Base-by-base conservation (phyloP, 306 rosid genomes). In the Abrus precatorius region DNA sequence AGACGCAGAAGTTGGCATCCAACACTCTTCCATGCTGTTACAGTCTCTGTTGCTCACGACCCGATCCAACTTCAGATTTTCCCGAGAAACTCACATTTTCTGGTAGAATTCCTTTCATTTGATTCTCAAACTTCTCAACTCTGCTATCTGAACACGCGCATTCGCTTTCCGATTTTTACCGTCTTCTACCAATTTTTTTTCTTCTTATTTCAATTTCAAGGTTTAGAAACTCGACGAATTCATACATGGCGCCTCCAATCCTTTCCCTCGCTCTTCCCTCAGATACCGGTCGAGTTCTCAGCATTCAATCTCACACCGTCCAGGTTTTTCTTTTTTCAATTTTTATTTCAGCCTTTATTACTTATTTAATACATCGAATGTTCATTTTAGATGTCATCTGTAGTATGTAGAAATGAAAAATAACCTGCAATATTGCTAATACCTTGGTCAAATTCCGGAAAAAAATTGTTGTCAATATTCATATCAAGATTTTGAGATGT, bases 291-390 rank as follows among this genome's bases (percentile, higher is more conserved):
- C 89, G 97, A 82, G 89, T 91, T 83, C 93, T 91, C 72, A 91
- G 97, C 56, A 91, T 91, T 84, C 97, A 91, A 77, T 91, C 97
- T n/a, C 97, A 91, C 82, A 91, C 97, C 33, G 94, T 91, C 67
- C 97, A 91, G 97, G 97, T 91, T 69, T 52, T 80, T 54, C 30
- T 44, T 60, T 7, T 66, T 65, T 47, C 1, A 3, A 10, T 20
- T 53, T 77, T 7, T 53, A 28, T 45, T 43, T 50, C 69, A 20
- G 29, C n/a, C 54, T 63, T 38, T 28, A 44, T 48, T 75, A 28
- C 59, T 62, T 9, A 0, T 75, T n/a, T 5, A 29, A 47, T 14
- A 2, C 44, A 9, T 40, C 36, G 6, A 54, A 38, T 55, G 53
- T 9, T 47, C 43, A 44, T 28, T 56, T 30, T 1, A 9, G 69